Evolutionary conservation across 164 flowering plant genomes (phyloP).

Genomic region (Liriodendron chinense): DNA sequence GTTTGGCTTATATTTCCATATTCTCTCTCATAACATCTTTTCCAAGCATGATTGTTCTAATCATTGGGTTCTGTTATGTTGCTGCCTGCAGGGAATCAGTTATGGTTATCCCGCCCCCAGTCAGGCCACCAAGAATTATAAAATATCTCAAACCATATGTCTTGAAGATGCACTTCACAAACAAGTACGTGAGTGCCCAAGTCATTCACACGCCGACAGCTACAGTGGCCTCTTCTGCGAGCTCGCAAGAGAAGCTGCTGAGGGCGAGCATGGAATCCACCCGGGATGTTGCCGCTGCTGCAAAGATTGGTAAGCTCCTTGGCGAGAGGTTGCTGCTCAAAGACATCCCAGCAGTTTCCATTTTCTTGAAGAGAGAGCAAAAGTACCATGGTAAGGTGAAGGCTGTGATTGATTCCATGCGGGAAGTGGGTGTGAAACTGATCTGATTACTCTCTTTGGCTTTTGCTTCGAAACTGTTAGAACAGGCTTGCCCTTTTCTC

Average conservation of each 20-base stretch:
- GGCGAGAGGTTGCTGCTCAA: slow-evolving; percentile 64
- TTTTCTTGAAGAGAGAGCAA: slow-evolving; percentile 63
- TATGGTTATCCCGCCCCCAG: slow-evolving; percentile 82
- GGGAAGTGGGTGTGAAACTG: slow-evolving; percentile 66
- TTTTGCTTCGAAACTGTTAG: no score
- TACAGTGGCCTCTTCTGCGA: slow-evolving; percentile 73
- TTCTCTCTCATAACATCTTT: no score
- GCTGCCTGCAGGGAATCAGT: slow-evolving; percentile 16
- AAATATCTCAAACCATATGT: slow-evolving; percentile 78
- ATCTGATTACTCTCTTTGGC: slow-evolving; percentile 18
- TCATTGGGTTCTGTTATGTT: neutral
- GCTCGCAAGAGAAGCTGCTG: slow-evolving; percentile 74
- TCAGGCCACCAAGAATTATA: slow-evolving; percentile 47
- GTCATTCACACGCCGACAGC: slow-evolving; percentile 82
- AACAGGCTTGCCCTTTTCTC: no score
- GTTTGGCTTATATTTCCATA: no score
- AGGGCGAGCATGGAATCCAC: slow-evolving; percentile 51
- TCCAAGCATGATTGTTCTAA: no score
- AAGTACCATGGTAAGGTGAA: slow-evolving; percentile 83
- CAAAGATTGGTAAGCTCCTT: slow-evolving; percentile 67
- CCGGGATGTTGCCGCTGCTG: slow-evolving; percentile 82
- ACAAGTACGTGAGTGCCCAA: slow-evolving; percentile 76
- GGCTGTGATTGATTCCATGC: slow-evolving; percentile 70
- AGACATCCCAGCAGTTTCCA: slow-evolving; percentile 69
- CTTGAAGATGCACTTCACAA: slow-evolving; percentile 81